Percentiles rank a stretch among this genome's conserved stretches.
Evolutionary conservation across 2,329 filamentous ascomycete genomes (phyloP).

Genomic region (Penicillium sp.): DNA sequence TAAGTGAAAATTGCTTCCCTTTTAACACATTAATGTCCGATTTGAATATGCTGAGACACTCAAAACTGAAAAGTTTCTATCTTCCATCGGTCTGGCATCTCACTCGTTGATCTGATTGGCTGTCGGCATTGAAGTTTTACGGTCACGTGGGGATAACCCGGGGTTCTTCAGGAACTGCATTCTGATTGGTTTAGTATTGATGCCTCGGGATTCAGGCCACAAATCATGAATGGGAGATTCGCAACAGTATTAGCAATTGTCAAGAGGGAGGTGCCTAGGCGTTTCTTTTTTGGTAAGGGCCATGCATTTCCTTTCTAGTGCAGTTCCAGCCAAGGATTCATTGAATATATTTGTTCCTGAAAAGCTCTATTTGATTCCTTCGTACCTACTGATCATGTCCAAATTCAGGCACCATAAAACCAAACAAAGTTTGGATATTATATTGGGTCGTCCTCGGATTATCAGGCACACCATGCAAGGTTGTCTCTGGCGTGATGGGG

Average conservation of each 20-base stretch:
- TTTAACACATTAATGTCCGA: too few species aligned
- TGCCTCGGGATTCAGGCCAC: background rate
- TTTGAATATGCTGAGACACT: background rate
- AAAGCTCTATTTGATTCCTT: too few species aligned
- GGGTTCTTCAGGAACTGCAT: conserved; percentile 1
- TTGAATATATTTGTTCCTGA: too few species aligned
- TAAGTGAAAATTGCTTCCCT: background rate
- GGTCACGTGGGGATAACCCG: background rate
- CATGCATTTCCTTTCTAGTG: too few species aligned
- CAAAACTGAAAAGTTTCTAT: background rate
- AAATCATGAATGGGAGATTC: too few species aligned
- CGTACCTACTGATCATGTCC: background rate
- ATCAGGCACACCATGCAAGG: background rate
- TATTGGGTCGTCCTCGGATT: background rate
- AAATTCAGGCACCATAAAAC: background rate
- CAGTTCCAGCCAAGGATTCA: too few species aligned
- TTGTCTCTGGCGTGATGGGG: background rate
- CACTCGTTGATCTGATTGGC: conserved; percentile 5
- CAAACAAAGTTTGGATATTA: background rate
- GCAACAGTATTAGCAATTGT: too few species aligned
- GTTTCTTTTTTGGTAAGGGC: too few species aligned
- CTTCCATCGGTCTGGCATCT: background rate
- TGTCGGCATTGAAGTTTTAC: background rate
- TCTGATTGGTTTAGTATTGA: background rate
- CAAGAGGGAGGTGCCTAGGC: too few species aligned